Percentiles rank a stretch among this genome's conserved stretches.
These are phyloP conservation scores for Didymellaceae sp. DNA, from an alignment of 2,329 filamentous ascomycete species.

Conservation along the genomic window DNA sequence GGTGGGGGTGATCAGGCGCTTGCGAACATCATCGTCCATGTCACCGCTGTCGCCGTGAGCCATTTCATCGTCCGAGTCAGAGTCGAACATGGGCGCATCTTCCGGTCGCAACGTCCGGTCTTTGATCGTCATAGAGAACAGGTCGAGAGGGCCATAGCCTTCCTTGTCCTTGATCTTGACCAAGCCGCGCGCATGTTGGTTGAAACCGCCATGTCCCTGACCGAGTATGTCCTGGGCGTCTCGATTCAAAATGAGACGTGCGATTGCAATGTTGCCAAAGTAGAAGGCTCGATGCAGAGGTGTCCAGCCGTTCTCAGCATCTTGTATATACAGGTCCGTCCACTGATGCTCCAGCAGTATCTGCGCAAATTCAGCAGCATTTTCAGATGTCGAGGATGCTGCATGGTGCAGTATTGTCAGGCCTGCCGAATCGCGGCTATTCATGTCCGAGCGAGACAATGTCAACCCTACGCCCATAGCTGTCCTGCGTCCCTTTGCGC, in stretches of 20 bases:
- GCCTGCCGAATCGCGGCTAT: slow-evolving; percentile 81
- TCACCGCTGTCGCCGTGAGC: slow-evolving; percentile 53
- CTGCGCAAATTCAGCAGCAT: slow-evolving; percentile 75
- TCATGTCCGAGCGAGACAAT: slow-evolving; percentile 73
- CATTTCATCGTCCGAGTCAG: slow-evolving; percentile 59
- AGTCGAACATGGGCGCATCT: slow-evolving; percentile 52
- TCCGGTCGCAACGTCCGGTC: slow-evolving; percentile 67
- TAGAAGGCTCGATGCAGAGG: slow-evolving; percentile 90
- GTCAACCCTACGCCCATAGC: slow-evolving; percentile 38
- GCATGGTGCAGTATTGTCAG: slow-evolving; percentile 85
- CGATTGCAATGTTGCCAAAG: slow-evolving; percentile 85
- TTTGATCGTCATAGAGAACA: slow-evolving; percentile 87
- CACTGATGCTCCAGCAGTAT: slow-evolving; percentile 82
- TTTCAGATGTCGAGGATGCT: slow-evolving; percentile 74
- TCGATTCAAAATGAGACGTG: slow-evolving; percentile 78
- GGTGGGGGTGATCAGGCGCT: slow-evolving; percentile 36
- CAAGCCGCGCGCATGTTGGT: slow-evolving; percentile 71
- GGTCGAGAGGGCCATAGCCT: slow-evolving; percentile 90
- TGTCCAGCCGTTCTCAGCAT: slow-evolving; percentile 94
- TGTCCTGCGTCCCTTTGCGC: slow-evolving; percentile 44
- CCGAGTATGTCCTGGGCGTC: slow-evolving; percentile 72
- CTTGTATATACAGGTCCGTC: slow-evolving; percentile 85
- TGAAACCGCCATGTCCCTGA: slow-evolving; percentile 64
- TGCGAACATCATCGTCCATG: slow-evolving; percentile 41
- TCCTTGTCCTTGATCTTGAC: slow-evolving; percentile 97